phyloP scores from a whole-genome alignment of 2,329 filamentous ascomycete species.

The Colletotrichum siamense region DNA sequence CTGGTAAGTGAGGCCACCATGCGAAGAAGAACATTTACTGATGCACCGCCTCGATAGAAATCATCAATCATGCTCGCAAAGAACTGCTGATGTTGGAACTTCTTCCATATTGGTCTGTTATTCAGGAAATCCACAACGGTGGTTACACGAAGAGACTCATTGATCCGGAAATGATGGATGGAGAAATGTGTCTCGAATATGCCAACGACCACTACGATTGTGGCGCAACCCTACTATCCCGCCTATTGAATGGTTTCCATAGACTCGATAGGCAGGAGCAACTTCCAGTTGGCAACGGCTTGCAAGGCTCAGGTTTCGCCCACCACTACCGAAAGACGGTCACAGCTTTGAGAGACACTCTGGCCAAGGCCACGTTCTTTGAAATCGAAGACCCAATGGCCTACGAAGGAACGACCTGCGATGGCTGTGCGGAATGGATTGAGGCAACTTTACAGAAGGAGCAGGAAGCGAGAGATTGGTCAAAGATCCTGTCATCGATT shows the following conservation, averaged over 20 bases:
- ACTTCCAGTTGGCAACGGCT: not conserved
- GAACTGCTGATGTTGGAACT: not conserved
- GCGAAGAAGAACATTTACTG: rapidly evolving
- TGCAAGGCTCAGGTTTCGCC: not conserved
- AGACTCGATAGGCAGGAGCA: not conserved
- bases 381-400: not conserved
- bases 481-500: not conserved
- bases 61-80: not conserved
- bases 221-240: not conserved
- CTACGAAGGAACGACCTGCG: not conserved
- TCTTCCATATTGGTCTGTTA: not conserved
- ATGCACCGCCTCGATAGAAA: not conserved
- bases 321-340: not conserved
- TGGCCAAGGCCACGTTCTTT: not conserved
- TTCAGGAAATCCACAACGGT: not conserved
- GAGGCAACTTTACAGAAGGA: not conserved
- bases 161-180: not conserved
- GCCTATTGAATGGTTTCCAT: not conserved
- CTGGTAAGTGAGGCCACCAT: not conserved
- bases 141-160: not conserved
- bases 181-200: not conserved
- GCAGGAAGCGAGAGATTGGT: not conserved
- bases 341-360: not conserved
- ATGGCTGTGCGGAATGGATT: not conserved
- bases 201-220: not conserved